A percentile compares a stretch with the other conserved stretches of the same genome.
Evolutionary conservation across 257 asterid genomes (phyloP).

Genomic region (Handroanthus guayacan): DNA sequence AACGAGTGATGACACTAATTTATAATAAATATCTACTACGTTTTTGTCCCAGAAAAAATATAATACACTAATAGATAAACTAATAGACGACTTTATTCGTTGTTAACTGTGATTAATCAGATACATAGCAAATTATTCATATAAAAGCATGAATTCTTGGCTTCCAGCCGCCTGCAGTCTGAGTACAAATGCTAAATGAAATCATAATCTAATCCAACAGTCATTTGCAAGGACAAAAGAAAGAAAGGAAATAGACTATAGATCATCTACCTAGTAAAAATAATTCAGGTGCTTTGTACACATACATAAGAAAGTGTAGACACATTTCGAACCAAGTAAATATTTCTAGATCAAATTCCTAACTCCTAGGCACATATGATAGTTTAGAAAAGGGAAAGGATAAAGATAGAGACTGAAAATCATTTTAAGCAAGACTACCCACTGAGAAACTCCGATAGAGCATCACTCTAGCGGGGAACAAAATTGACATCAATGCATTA

Average conservation of each 20-base stretch:
- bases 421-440: not conserved
- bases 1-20: not conserved
- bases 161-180: not conserved
- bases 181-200: not conserved
- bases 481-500: not conserved
- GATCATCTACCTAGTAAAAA: not conserved
- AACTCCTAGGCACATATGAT: not conserved
- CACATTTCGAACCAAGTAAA: not conserved
- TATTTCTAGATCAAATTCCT: not conserved
- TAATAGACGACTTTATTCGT: not conserved
- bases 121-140: not conserved
- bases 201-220: not conserved
- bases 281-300: not conserved
- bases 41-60: not conserved
- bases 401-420: no score
- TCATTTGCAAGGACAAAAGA: not conserved
- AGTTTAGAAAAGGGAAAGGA: not conserved
- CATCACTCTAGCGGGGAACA: slow-evolving; percentile 1
- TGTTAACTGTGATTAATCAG: not conserved
- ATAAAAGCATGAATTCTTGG: not conserved
- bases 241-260: not conserved
- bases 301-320: not conserved
- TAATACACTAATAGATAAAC: not conserved
- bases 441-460: not conserved
- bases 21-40: not conserved